phyloP scores from a whole-genome alignment of 2,329 filamentous ascomycete genomes.

The Beauveria asiatica region DNA sequence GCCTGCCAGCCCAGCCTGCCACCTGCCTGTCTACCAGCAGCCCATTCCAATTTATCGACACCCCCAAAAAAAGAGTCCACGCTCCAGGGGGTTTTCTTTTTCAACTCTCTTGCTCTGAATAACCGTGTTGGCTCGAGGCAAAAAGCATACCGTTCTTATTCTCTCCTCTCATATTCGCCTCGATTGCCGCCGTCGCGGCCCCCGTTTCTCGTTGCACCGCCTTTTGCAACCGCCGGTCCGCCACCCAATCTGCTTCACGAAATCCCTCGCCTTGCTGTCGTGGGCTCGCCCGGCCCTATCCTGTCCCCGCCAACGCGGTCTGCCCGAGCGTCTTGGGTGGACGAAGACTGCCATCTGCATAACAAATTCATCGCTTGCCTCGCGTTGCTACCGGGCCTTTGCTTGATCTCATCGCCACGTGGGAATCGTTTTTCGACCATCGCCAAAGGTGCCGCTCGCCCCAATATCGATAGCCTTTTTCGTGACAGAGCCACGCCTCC shows the following conservation, averaged over 20 bases:
- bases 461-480: not conserved
- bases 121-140: not conserved
- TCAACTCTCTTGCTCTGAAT: not conserved
- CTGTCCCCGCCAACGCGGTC: conserved; percentile 7
- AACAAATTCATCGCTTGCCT: conserved; percentile 3
- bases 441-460: not conserved
- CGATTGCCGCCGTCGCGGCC: not conserved
- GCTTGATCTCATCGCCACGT: not conserved
- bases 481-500: not conserved
- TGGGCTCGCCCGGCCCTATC: conserved; percentile 1
- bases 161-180: not conserved
- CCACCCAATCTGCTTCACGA: not conserved
- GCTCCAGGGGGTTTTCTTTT: not conserved
- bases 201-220: not conserved
- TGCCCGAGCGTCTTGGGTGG: not conserved
- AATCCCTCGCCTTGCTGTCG: conserved; percentile 6
- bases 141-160: not conserved
- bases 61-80: conserved; percentile 8
- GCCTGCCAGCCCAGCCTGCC: too few species aligned
- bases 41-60: conserved; percentile 12
- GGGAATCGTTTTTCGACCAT: not conserved
- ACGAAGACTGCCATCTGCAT: not conserved
- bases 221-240: not conserved
- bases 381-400: not conserved
- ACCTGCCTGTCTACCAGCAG: not conserved